These are phyloP conservation scores for Saccharomycopsis schoenii DNA, from an alignment of 805 yeast species.

Conservation along the genomic window DNA sequence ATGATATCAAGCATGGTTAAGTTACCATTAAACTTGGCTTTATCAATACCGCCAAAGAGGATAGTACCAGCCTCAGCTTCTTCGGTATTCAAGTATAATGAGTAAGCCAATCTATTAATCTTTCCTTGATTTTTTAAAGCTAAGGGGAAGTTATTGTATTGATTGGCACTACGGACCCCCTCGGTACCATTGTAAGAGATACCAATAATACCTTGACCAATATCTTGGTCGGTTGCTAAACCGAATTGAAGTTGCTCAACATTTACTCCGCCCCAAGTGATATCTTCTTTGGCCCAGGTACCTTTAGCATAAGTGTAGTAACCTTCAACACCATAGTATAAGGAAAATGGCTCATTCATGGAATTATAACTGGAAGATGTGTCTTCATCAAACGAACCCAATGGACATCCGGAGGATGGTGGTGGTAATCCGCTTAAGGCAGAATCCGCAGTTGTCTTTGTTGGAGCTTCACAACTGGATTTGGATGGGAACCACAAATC, in stretches of 20 bases:
- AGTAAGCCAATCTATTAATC: conserved; percentile 45
- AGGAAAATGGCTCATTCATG: conserved; percentile 3
- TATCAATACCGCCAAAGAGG: conserved; percentile 68
- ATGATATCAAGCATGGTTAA: conserved; percentile 42
- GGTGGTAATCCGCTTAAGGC: conserved; percentile 6
- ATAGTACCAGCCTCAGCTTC: conserved; percentile 38
- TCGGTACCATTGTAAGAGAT: conserved; percentile 11
- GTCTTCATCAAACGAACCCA: conserved; percentile 10
- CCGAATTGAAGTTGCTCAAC: conserved; percentile 15
- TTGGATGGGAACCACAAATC: conserved; percentile 10
- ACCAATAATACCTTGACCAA: conserved; percentile 13
- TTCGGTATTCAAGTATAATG: conserved; percentile 43
- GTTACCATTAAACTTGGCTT: conserved; percentile 46
- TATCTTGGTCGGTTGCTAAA: conserved; percentile 17
- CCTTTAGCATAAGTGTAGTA: conserved; percentile 38
- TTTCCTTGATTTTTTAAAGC: conserved; percentile 31
- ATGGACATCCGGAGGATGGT: conserved; percentile 11
- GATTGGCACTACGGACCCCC: conserved; percentile 22
- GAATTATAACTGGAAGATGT: conserved; percentile 1
- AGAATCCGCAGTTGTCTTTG: background rate
- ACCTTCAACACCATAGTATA: conserved; percentile 14
- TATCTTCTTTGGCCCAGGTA: conserved; percentile 25
- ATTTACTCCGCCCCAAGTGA: conserved; percentile 14
- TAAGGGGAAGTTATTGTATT: conserved; percentile 24
- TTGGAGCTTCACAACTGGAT: conserved; percentile 10